A percentile compares a stretch with the other conserved stretches of the same genome.
phyloP scores from a whole-genome alignment of 2,329 filamentous ascomycete species.

The Aspergillus uvarum region DNA sequence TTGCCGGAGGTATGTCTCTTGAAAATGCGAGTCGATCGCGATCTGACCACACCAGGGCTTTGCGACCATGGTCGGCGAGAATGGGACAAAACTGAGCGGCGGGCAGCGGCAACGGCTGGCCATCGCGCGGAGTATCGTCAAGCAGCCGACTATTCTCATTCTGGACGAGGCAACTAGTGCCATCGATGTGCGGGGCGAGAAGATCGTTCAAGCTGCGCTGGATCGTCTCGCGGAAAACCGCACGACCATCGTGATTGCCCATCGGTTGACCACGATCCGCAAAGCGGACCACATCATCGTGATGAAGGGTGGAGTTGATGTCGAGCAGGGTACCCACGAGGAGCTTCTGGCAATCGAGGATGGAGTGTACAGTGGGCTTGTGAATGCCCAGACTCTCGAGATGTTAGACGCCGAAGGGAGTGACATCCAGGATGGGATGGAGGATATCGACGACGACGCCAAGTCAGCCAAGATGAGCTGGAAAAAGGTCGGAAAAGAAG shows the following conservation, averaged over 20 bases:
- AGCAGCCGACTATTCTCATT: conserved; percentile 64
- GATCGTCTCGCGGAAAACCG: conserved; percentile 58
- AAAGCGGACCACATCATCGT: conserved; percentile 79
- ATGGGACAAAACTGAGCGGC: conserved; percentile 75
- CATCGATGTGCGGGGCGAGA: conserved; percentile 57
- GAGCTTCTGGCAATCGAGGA: conserved; percentile 61
- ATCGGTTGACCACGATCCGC: conserved; percentile 69
- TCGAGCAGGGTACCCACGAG: conserved; percentile 75
- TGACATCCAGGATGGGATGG: conserved; percentile 1
- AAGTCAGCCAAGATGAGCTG: background rate
- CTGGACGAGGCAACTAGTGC: conserved; percentile 77
- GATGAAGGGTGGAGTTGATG: conserved; percentile 66
- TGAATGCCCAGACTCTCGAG: conserved; percentile 47
- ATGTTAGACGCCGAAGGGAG: conserved; percentile 12
- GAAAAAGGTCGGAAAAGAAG: background rate
- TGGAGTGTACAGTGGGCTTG: conserved; percentile 67
- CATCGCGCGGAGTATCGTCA: conserved; percentile 70
- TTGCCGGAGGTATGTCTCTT: conserved; percentile 47
- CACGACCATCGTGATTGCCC: conserved; percentile 76
- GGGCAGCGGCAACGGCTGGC: conserved; percentile 82
- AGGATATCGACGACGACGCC: conserved; percentile 6
- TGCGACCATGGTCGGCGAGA: conserved; percentile 72
- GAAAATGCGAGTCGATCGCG: background rate
- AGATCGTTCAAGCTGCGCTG: conserved; percentile 56
- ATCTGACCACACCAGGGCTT: conserved; percentile 54